Evolutionary conservation across 2,329 filamentous ascomycete species (phyloP).

Genomic region (Ceratocystis diversiconidia): DNA sequence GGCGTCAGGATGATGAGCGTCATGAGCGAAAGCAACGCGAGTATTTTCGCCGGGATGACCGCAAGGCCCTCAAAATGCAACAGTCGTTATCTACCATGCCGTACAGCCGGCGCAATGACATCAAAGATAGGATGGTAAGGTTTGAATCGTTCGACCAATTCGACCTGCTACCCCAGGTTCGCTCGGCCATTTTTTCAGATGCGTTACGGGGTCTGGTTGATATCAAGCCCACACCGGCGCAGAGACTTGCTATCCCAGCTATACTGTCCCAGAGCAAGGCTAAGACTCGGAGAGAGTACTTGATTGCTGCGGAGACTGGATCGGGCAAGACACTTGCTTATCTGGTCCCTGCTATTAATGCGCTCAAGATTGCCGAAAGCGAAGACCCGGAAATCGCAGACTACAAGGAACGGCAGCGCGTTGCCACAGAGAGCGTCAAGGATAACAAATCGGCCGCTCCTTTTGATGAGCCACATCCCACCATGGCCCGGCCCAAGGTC

Average conservation of each 20-base stretch:
- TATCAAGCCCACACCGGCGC: conserved; percentile 72
- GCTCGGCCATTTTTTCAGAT: conserved; percentile 56
- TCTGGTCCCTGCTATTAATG: conserved; percentile 69
- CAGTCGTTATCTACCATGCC: conserved; percentile 59
- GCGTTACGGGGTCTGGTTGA: conserved; percentile 61
- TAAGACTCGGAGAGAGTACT: conserved; percentile 39
- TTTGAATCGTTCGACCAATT: conserved; percentile 73
- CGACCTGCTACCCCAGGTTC: conserved; percentile 54
- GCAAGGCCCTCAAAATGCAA: conserved; percentile 90
- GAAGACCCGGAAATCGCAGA: conserved; percentile 44
- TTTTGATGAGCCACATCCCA: conserved; percentile 55
- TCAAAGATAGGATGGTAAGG: conserved; percentile 45
- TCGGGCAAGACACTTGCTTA: conserved; percentile 96
- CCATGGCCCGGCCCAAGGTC: conserved; percentile 63
- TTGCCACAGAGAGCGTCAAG: conserved; percentile 42
- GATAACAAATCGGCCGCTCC: conserved; percentile 42
- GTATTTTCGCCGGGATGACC: conserved; percentile 28
- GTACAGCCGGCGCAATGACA: conserved; percentile 48
- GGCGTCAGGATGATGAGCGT: conserved; percentile 8
- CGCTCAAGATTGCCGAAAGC: conserved; percentile 62
- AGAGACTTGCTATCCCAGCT: conserved; percentile 74
- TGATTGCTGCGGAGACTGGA: conserved; percentile 89
- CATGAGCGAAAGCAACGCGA: conserved; percentile 24
- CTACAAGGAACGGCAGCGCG: conserved; percentile 40
- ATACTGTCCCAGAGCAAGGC: conserved; percentile 45